phyloP scores from a whole-genome alignment of 116 monocot species.

The Cymodocea nodosa region DNA sequence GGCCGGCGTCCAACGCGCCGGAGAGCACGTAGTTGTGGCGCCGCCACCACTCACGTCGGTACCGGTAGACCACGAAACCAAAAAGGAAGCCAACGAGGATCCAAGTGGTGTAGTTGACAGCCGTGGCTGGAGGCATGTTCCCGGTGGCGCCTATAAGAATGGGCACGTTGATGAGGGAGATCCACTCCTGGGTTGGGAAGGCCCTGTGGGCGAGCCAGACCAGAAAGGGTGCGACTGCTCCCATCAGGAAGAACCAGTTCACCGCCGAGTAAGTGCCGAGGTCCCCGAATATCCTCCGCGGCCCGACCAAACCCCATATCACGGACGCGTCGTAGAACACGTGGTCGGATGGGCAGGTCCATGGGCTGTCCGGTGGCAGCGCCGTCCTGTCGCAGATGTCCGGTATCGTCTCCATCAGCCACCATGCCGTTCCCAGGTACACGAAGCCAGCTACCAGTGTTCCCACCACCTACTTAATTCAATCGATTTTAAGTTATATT shows the following conservation, averaged over 20 bases:
- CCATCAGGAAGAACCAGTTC: constrained; percentile 76
- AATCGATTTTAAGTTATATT: too few relatives aligned
- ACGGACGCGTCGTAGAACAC: constrained; percentile 81
- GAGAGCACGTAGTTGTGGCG: constrained; percentile 68
- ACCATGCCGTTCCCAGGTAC: constrained; percentile 58
- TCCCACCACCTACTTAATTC: constrained; percentile 1
- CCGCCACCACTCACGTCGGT: constrained; percentile 53
- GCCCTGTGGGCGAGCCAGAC: constrained; percentile 39
- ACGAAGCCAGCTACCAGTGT: constrained; percentile 44
- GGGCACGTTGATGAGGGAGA: constrained; percentile 51
- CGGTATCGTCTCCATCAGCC: constrained; percentile 56
- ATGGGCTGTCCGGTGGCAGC: constrained; percentile 53
- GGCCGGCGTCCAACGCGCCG: constrained; percentile 47
- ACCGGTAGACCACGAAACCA: constrained; percentile 44
- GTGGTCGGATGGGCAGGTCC: constrained; percentile 70
- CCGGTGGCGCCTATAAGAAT: constrained; percentile 38
- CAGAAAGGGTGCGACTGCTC: constrained; percentile 38
- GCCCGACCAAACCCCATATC: constrained; percentile 73
- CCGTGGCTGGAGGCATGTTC: constrained; percentile 50
- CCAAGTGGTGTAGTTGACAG: constrained; percentile 63
- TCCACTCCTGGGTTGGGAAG: constrained; percentile 45
- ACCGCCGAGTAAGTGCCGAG: constrained; percentile 51
- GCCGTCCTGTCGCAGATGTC: constrained; percentile 39
- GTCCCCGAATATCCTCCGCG: constrained; percentile 57
- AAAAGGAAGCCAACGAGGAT: constrained; percentile 34